Conservation (phyloP, 2,329 filamentous ascomycete species). For the Trichoderma sp. region DNA sequence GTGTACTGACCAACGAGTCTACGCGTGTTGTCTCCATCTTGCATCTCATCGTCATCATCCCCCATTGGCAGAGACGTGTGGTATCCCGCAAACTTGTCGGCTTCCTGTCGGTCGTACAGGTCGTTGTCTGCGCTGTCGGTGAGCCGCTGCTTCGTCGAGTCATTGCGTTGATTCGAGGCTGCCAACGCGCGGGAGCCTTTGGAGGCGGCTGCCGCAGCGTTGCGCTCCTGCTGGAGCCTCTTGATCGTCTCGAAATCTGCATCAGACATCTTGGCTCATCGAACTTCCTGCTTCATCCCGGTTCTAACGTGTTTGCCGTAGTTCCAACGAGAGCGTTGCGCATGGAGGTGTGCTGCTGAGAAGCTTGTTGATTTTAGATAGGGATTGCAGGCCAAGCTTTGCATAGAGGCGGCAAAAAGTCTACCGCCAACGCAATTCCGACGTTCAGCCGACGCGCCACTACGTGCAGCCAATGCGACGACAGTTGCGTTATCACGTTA, state of each 20-base stretch:
- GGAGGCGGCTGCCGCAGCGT: constrained; percentile 72
- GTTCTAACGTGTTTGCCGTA: constrained; percentile 39
- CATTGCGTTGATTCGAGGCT: constrained; percentile 73
- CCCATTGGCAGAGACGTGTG: constrained; percentile 81
- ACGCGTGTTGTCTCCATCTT: constrained; percentile 68
- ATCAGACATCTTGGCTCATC: constrained; percentile 59
- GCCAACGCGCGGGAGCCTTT: constrained; percentile 81
- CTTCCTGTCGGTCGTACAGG: constrained; percentile 76
- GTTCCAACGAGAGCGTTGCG: constrained; percentile 35
- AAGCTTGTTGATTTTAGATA: constrained; percentile 22
- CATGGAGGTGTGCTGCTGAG: constrained; percentile 34
- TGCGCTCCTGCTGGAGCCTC: constrained; percentile 89
- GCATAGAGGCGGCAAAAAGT: constrained; percentile 34
- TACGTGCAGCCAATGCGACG: not conserved
- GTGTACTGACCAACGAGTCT: constrained; percentile 94
- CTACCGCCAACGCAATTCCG: constrained; percentile 25
- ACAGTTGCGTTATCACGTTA: not conserved
- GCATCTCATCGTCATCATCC: constrained; percentile 74
- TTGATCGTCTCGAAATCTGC: constrained; percentile 85
- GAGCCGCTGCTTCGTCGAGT: constrained; percentile 88
- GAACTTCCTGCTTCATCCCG: constrained; percentile 40
- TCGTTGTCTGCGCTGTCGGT: constrained; percentile 85
- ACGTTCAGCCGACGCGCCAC: constrained; percentile 32
- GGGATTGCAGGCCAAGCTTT: constrained; percentile 21
- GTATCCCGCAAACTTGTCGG: constrained; percentile 84